Evolutionary conservation across 1,139 yeast species (phyloP).

Genomic region (Candida dubliniensis): DNA sequence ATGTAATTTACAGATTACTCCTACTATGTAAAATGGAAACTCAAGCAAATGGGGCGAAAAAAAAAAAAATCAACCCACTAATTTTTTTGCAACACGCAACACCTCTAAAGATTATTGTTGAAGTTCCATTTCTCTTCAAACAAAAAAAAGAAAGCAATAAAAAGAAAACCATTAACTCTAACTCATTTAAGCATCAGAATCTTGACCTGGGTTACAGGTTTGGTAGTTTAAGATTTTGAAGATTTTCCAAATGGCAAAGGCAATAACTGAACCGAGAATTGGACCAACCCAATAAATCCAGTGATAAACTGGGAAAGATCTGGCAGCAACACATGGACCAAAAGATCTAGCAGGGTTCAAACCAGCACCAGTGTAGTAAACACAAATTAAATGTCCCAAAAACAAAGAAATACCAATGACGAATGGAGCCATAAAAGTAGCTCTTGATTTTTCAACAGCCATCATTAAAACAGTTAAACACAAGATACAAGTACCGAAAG

Average conservation of each 20-base stretch:
- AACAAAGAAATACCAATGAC: conserved; percentile 82
- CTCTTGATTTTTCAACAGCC: conserved; percentile 81
- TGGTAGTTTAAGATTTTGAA: conserved; percentile 68
- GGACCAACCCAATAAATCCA: conserved; percentile 97
- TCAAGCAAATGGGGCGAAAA: neutral
- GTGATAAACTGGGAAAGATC: conserved; percentile 75
- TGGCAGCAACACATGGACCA: conserved; percentile 78
- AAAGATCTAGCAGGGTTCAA: conserved; percentile 88
- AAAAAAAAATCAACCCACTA: neutral
- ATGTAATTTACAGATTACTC: too few species aligned
- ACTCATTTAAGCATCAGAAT: conserved; percentile 30
- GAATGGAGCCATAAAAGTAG: conserved; percentile 79
- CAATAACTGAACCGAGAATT: conserved; percentile 63
- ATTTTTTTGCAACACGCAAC: too few species aligned
- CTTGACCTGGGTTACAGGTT: conserved; percentile 74
- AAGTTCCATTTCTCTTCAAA: neutral
- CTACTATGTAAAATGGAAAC: too few species aligned
- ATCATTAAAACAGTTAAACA: conserved; percentile 77
- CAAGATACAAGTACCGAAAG: conserved; percentile 73
- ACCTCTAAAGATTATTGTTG: neutral
- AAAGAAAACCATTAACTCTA: too few species aligned
- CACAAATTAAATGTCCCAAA: conserved; percentile 78
- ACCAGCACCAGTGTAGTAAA: conserved; percentile 90
- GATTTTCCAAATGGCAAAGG: conserved; percentile 66
- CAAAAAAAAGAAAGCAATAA: too few species aligned